Evolutionary conservation across 176 grass and related monocot species (phyloP), one percentile per base, ranked within the genome.

Genomic region (Eleusine coracana): DNA sequence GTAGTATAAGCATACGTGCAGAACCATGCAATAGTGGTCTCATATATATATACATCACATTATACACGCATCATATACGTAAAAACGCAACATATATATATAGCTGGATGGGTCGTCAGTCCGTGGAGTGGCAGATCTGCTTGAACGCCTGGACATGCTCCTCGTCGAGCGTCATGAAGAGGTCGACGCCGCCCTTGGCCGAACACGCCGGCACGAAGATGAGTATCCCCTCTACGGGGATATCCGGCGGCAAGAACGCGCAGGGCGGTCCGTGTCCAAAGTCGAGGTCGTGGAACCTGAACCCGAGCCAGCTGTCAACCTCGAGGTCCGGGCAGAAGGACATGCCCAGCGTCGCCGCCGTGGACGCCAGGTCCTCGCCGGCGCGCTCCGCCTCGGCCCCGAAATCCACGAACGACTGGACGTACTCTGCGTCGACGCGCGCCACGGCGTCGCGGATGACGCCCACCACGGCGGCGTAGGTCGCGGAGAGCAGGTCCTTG

Each of bases 221-320:
- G 20, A 78, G 48, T 27, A 85, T 8, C 66, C 83, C 83, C 28
- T 85, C 83, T 28, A 85, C 3, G 21, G 75, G 83, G 75, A 84
- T 8, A 27, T 61, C 16, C 25, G 82, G 82, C 58, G 70, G 41
- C 70, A 84, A 46, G 82, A 84, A 84, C 71, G 71, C 82, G 82
- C 61, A 84, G 3, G 83, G 66, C 28, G 83, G 83, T 12, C 82
- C 82, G 29, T 45, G 34, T 4, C 89, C 84, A 14, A 91, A 80
- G 50, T 91, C 89, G 3, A 87, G 45, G 3, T 91, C 66, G 21
- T 87, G 70, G 85, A 91, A 91, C 1, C 39, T 14, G 55, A 90
- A 90, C 40, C 84, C 76, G 1, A 90, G 69, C 88, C 88, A 90
- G 62, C 80, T 91, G 27, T 91, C 89, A 55, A 84, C 81, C 71